A percentile compares a stretch with the other conserved stretches of the same genome.
These are phyloP conservation scores for Arachnomyces sp. DNA, from an alignment of 2,329 filamentous ascomycete genomes.

Conservation along the genomic window DNA sequence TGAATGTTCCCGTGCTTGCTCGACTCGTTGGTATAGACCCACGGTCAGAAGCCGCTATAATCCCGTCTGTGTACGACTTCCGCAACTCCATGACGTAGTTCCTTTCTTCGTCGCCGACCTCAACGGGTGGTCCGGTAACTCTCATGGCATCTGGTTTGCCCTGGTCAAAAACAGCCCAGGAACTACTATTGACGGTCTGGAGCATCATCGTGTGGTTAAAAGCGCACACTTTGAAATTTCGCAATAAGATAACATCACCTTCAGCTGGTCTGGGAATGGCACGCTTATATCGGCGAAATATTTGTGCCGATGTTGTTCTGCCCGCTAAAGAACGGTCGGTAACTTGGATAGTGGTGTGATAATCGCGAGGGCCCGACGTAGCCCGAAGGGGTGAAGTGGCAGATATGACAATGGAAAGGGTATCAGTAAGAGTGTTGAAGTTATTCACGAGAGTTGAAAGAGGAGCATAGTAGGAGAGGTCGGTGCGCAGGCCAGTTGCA, in stretches of 20 bases:
- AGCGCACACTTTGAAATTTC: constrained; percentile 39
- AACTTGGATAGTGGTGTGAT: constrained; percentile 33
- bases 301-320: constrained; percentile 31
- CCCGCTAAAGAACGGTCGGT: constrained; percentile 39
- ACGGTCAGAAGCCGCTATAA: constrained; percentile 27
- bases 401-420: constrained; percentile 34
- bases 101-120: constrained; percentile 32
- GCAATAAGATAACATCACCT: constrained; percentile 38
- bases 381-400: constrained; percentile 25
- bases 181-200: constrained; percentile 34
- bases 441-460: constrained; percentile 37
- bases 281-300: constrained; percentile 34
- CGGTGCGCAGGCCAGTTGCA: constrained; percentile 31
- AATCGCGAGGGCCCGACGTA: constrained; percentile 32
- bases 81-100: constrained; percentile 27
- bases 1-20: constrained; percentile 21
- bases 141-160: constrained; percentile 20
- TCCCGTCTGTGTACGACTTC: constrained; percentile 35
- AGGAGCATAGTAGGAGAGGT: constrained; percentile 36
- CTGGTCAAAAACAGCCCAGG: constrained; percentile 40
- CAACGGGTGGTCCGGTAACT: constrained; percentile 32
- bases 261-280: constrained; percentile 30
- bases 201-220: constrained; percentile 34
- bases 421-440: constrained; percentile 33
- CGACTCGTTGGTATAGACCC: constrained; percentile 22